Conservation (phyloP, 2,329 filamentous ascomycete species). For the Claviceps africana region DNA sequence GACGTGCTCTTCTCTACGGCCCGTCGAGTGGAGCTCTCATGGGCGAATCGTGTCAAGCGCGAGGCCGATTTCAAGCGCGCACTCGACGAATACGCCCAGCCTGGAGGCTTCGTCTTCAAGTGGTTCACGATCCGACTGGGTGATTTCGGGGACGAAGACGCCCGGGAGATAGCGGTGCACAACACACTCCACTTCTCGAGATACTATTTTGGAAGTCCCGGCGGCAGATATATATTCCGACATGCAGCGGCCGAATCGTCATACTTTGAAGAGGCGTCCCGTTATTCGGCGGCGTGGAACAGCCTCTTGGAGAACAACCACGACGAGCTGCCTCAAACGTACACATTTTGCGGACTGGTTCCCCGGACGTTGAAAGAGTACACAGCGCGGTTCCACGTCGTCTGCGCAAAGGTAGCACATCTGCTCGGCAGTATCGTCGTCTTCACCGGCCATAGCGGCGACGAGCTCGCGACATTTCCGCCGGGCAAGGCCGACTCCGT, state of each 20-base stretch:
- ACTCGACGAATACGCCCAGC: neutral
- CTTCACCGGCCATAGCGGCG: slow-evolving; percentile 1
- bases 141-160: neutral
- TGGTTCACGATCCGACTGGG: neutral
- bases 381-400: slow-evolving; percentile 5
- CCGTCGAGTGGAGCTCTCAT: neutral
- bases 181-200: neutral
- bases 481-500: neutral
- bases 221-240: slow-evolving; percentile 17
- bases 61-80: neutral
- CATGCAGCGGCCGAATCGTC: slow-evolving; percentile 1
- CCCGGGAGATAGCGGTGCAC: neutral
- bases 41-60: neutral
- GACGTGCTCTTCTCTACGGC: neutral
- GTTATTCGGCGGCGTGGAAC: neutral
- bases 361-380: slow-evolving; percentile 11
- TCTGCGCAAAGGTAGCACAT: slow-evolving; percentile 7
- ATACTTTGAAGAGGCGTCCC: neutral
- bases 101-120: neutral
- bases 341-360: slow-evolving; percentile 12
- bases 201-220: slow-evolving; percentile 13
- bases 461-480: neutral
- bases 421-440: slow-evolving; percentile 9
- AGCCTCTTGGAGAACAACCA: neutral
- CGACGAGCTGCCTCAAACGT: neutral